phyloP scores from a whole-genome alignment of 441 rosid genomes.

The Hypseocharis bilobata region DNA sequence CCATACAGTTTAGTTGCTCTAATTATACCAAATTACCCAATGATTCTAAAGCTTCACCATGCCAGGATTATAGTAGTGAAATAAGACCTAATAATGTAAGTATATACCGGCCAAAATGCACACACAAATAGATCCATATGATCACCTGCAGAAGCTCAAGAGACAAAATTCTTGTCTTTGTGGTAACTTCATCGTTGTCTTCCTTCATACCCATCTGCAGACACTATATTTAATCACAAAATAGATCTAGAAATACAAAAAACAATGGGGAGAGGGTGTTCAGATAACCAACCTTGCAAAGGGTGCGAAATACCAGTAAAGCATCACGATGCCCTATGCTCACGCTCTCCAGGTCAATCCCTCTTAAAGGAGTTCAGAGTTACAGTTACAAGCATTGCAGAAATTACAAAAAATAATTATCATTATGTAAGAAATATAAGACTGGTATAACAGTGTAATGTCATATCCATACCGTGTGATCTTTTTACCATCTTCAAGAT shows the following conservation, averaged over 20 bases:
- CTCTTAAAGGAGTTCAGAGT: slow-evolving; percentile 38
- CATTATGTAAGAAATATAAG: slow-evolving; percentile 14
- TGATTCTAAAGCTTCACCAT: background rate
- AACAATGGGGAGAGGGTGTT: slow-evolving; percentile 14
- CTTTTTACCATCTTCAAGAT: slow-evolving; percentile 92
- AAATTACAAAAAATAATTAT: slow-evolving; percentile 12
- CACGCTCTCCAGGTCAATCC: slow-evolving; percentile 93
- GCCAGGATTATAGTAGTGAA: background rate
- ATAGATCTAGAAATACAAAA: slow-evolving; percentile 22
- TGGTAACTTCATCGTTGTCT: slow-evolving; percentile 88
- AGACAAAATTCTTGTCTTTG: slow-evolving; percentile 82
- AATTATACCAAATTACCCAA: background rate
- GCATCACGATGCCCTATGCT: slow-evolving; percentile 91
- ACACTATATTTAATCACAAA: slow-evolving; percentile 18
- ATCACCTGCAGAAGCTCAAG: slow-evolving; percentile 97
- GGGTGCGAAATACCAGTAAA: slow-evolving; percentile 86
- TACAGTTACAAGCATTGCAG: slow-evolving; percentile 10
- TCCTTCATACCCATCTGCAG: slow-evolving; percentile 98
- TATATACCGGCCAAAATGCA: no score
- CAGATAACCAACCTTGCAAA: slow-evolving; percentile 77
- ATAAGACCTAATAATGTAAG: no score
- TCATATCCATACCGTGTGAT: slow-evolving; percentile 56
- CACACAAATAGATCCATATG: slow-evolving; percentile 5
- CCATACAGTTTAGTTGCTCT: background rate
- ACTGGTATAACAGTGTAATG: slow-evolving; percentile 16